Percentiles rank a stretch among this genome's conserved stretches.
phyloP scores from a whole-genome alignment of 495 filamentous ascomycete genomes.

The Aspergillus wentii region DNA sequence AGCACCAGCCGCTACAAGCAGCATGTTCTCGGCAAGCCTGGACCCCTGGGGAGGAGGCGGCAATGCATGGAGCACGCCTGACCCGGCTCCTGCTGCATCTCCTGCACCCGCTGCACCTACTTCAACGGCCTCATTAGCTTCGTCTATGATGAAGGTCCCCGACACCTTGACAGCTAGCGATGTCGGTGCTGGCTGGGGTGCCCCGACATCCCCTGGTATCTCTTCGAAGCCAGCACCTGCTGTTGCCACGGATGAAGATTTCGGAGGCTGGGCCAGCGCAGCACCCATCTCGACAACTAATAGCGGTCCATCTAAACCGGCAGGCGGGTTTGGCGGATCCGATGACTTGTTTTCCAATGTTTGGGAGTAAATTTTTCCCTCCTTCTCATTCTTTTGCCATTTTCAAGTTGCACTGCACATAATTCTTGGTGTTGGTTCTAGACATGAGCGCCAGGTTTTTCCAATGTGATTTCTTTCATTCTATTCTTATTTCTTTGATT shows the following conservation, averaged over 20 bases:
- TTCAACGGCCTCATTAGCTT: too few species aligned
- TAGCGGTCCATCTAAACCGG: conserved; percentile 40
- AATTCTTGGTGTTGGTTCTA: conserved; percentile 10
- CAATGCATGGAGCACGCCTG: conserved; percentile 48
- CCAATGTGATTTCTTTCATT: too few species aligned
- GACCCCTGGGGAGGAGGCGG: conserved; percentile 47
- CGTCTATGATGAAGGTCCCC: conserved; percentile 45
- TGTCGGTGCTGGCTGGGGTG: conserved; percentile 55
- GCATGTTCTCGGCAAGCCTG: conserved; percentile 28
- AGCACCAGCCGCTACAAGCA: conserved; percentile 27
- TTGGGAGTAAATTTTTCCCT: conserved; percentile 57
- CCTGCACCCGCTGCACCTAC: conserved; percentile 10
- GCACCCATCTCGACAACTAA: conserved; percentile 44
- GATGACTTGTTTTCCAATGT: conserved; percentile 95
- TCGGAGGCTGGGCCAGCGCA: conserved; percentile 86
- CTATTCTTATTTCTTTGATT: too few species aligned
- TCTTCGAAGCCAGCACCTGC: conserved; percentile 50
- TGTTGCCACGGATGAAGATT: conserved; percentile 82
- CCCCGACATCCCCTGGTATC: conserved; percentile 15
- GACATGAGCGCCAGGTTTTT: conserved; percentile 9
- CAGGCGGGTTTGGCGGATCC: conserved; percentile 58
- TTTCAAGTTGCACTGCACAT: conserved; percentile 9
- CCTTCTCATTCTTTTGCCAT: conserved; percentile 6
- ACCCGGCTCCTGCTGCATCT: conserved; percentile 30
- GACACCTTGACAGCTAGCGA: conserved; percentile 42